Conservation (phyloP, 1,284 basidiomycete genomes). For the Baeospora myosura region DNA sequence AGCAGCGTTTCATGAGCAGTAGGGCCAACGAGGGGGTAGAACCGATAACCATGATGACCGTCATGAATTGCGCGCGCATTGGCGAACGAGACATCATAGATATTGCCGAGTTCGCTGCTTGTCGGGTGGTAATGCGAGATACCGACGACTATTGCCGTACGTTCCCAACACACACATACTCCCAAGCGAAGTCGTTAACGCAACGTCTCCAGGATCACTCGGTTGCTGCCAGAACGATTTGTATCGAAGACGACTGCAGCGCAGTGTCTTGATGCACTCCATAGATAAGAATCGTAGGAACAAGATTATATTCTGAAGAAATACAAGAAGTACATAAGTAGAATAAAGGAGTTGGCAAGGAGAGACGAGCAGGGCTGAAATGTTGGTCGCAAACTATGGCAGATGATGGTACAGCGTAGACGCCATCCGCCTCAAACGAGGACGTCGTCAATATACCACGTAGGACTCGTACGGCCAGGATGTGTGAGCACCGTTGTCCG, state of each 20-base stretch:
- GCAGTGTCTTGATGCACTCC: conserved; percentile 20
- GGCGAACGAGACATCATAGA: conserved; percentile 47
- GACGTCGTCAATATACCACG: too few species aligned
- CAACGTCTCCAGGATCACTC: conserved; percentile 29
- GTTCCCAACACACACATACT: conserved; percentile 17
- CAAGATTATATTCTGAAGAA: conserved; percentile 1
- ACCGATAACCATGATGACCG: conserved; percentile 38
- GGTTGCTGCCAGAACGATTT: conserved; percentile 50
- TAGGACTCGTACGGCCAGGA: too few species aligned
- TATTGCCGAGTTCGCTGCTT: conserved; percentile 41
- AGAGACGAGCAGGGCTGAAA: conserved; percentile 13
- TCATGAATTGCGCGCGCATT: conserved; percentile 55
- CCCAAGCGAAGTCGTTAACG: too few species aligned
- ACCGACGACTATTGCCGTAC: conserved; percentile 49
- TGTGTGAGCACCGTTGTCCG: too few species aligned
- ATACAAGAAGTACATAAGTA: not conserved
- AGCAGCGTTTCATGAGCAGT: not conserved
- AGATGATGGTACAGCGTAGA: conserved; percentile 38
- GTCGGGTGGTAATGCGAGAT: conserved; percentile 39
- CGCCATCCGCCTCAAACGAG: conserved; percentile 70
- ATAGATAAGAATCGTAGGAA: not conserved
- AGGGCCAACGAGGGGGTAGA: not conserved
- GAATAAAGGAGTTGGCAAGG: too few species aligned
- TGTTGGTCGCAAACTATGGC: conserved; percentile 70
- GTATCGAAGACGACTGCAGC: conserved; percentile 40